Percentiles rank a stretch among this genome's conserved stretches.
Evolutionary conservation across 768 basidiomycete species (phyloP).

Genomic region (Hirschioporus abietinus): DNA sequence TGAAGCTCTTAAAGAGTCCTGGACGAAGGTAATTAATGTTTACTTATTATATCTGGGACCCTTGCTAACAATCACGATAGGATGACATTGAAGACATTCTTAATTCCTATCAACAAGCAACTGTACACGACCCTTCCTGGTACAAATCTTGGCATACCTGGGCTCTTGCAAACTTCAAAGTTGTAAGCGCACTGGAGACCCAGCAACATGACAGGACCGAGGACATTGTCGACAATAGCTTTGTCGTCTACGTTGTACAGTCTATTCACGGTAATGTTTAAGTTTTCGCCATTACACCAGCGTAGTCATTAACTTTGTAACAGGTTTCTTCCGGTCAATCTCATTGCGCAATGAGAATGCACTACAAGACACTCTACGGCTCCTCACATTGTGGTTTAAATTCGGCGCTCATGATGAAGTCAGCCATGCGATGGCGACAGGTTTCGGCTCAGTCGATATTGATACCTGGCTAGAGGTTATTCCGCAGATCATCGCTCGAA

Average conservation of each 20-base stretch:
- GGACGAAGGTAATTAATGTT: conserved; percentile 59
- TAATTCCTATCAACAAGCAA: conserved; percentile 79
- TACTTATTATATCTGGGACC: not conserved
- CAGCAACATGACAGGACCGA: conserved; percentile 48
- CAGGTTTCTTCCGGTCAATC: conserved; percentile 95
- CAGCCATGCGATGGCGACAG: conserved; percentile 79
- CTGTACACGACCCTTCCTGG: conserved; percentile 91
- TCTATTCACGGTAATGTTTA: conserved; percentile 71
- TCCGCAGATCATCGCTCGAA: conserved; percentile 97
- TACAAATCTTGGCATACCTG: conserved; percentile 99
- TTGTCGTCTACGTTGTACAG: conserved; percentile 83
- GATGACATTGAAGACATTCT: conserved; percentile 78
- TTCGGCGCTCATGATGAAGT: conserved; percentile 89
- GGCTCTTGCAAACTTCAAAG: conserved; percentile 95
- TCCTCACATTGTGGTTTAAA: conserved; percentile 97
- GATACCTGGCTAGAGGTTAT: conserved; percentile 99
- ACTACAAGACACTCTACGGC: conserved; percentile 87
- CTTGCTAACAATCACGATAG: conserved; percentile 33
- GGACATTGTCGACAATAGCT: conserved; percentile 54
- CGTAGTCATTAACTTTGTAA: conserved; percentile 7
- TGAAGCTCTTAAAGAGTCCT: conserved; percentile 69
- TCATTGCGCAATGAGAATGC: conserved; percentile 85
- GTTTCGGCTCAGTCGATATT: conserved; percentile 85
- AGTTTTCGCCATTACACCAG: conserved; percentile 2
- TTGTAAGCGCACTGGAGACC: conserved; percentile 75